Evolutionary conservation across 2,329 filamentous ascomycete genomes (phyloP).

Genomic region (Fusarium sp.): DNA sequence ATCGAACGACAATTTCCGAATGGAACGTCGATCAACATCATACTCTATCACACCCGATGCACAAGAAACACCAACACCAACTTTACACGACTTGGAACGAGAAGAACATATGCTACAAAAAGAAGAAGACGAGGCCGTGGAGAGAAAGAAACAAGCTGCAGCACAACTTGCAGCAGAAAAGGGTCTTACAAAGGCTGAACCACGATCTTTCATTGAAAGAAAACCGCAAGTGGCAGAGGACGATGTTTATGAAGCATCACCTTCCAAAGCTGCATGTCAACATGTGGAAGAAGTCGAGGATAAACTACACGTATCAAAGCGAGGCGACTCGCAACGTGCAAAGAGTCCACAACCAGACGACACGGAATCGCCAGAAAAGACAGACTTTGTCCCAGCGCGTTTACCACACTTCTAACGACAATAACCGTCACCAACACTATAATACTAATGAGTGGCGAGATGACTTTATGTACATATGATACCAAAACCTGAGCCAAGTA

Average conservation of each 20-base stretch:
- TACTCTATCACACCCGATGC: slow-evolving; percentile 53
- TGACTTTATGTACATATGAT: slow-evolving; percentile 43
- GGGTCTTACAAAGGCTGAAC: slow-evolving; percentile 54
- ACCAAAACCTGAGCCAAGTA: slow-evolving; percentile 40
- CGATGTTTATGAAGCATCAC: slow-evolving; percentile 44
- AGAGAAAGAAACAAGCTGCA: slow-evolving; percentile 65
- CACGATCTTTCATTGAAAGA: slow-evolving; percentile 25
- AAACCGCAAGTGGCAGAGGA: slow-evolving; percentile 51
- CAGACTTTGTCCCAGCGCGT: slow-evolving; percentile 67
- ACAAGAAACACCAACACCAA: slow-evolving; percentile 58
- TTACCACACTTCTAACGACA: slow-evolving; percentile 66
- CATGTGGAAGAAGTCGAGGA: slow-evolving; percentile 17
- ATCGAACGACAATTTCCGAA: slow-evolving; percentile 50
- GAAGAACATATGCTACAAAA: slow-evolving; percentile 64
- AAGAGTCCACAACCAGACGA: slow-evolving; percentile 25
- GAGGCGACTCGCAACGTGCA: slow-evolving; percentile 39
- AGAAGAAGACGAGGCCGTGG: slow-evolving; percentile 66
- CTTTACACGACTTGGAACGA: slow-evolving; percentile 63
- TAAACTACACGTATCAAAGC: slow-evolving; percentile 4
- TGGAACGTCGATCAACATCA: slow-evolving; percentile 45
- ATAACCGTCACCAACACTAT: slow-evolving; percentile 6
- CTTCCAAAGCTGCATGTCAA: slow-evolving; percentile 26
- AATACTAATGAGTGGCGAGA: slow-evolving; percentile 35
- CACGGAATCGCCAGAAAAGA: slow-evolving; percentile 25
- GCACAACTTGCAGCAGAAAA: slow-evolving; percentile 62